phyloP scores from a whole-genome alignment of 2,329 filamentous ascomycete species.

The Penicillium sp. region DNA sequence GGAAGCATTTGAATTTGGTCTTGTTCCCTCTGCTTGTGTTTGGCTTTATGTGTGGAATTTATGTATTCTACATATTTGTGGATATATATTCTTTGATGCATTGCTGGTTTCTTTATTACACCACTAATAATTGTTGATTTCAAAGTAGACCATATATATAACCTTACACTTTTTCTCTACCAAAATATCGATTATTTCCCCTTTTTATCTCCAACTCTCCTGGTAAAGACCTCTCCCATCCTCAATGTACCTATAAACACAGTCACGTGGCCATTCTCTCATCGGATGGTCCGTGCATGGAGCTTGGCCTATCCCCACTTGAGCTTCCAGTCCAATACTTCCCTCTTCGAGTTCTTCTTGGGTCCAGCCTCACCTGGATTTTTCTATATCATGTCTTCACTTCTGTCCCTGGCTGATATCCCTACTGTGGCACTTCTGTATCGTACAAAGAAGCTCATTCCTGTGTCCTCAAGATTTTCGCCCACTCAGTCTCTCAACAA shows the following conservation, averaged over 20 bases:
- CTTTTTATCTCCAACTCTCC: background rate
- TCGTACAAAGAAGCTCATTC: conserved; percentile 51
- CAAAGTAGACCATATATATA: background rate
- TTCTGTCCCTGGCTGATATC: conserved; percentile 35
- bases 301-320: background rate
- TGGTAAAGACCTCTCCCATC: background rate
- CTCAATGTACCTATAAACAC: background rate
- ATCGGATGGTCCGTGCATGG: background rate
- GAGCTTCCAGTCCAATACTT: background rate
- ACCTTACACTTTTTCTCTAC: background rate
- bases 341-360: background rate
- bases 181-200: background rate
- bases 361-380: background rate
- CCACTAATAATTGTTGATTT: background rate
- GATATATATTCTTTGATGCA: background rate
- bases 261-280: background rate
- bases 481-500: conserved; percentile 51
- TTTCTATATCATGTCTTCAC: conserved; percentile 18
- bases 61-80: background rate
- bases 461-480: conserved; percentile 28
- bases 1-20: background rate
- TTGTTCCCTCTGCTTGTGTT: background rate
- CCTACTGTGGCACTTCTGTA: conserved; percentile 60
- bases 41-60: too few relatives aligned
- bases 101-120: background rate